phyloP scores from a whole-genome alignment of 176 grass and related monocot genomes.

The Phoenix roebelenii region DNA sequence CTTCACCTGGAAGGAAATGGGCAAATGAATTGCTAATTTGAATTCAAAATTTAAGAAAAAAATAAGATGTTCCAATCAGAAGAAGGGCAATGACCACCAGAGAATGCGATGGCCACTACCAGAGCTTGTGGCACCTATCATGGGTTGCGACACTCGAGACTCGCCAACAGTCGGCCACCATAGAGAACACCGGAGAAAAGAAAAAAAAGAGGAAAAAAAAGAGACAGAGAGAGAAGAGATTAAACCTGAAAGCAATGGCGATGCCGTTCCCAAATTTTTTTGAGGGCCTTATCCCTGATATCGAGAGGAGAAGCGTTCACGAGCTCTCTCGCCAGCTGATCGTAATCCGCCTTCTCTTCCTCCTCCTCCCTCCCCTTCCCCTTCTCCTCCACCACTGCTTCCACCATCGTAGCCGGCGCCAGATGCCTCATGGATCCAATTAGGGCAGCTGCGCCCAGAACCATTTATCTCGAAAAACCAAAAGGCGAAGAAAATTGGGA shows the following conservation, averaged over 20 bases:
- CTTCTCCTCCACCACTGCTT: slow-evolving; percentile 19
- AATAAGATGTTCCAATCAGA: too few relatives aligned
- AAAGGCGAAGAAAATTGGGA: background rate
- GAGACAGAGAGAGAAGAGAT: too few relatives aligned
- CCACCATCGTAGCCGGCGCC: slow-evolving; percentile 9
- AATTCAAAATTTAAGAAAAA: too few relatives aligned
- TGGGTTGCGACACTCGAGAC: too few relatives aligned
- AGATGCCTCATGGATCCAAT: slow-evolving; percentile 40
- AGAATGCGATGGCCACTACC: too few relatives aligned
- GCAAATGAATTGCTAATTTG: too few relatives aligned
- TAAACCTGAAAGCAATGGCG: background rate
- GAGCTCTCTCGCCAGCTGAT: slow-evolving; percentile 49
- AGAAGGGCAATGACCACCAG: too few relatives aligned
- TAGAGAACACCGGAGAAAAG: too few relatives aligned
- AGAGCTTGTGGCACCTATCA: too few relatives aligned
- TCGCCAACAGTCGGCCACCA: too few relatives aligned
- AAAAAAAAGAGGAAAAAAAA: too few relatives aligned
- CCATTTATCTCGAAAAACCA: background rate
- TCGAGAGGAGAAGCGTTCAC: slow-evolving; percentile 71
- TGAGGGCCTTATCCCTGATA: slow-evolving; percentile 78
- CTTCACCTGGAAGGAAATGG: too few relatives aligned
- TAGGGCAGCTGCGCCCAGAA: slow-evolving; percentile 24
- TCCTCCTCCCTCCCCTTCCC: background rate
- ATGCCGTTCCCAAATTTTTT: slow-evolving; percentile 72
- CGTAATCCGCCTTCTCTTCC: slow-evolving; percentile 36